phyloP scores from a whole-genome alignment of 106 monocot species.

The Gastrodia elata region DNA sequence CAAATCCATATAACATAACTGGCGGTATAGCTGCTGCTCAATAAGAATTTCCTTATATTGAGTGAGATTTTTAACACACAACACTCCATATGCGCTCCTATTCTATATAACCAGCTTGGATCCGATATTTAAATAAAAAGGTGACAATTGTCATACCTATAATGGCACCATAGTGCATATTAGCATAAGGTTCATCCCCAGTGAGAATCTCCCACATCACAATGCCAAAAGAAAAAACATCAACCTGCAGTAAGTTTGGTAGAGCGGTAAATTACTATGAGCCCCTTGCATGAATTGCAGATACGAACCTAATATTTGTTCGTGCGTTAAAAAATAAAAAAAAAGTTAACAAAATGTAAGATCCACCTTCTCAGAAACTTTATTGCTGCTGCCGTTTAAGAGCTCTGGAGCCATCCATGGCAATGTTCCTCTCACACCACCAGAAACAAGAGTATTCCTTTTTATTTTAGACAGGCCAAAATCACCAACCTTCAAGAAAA shows the following conservation, averaged over 20 bases:
- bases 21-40: too few relatives aligned
- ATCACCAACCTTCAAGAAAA: conserved; percentile 59
- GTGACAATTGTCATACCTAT: conserved; percentile 51
- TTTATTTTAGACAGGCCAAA: conserved; percentile 94
- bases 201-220: conserved; percentile 99
- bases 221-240: conserved; percentile 93
- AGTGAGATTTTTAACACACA: too few relatives aligned
- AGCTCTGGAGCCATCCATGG: conserved; percentile 98
- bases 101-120: too few relatives aligned
- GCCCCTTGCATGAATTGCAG: neutral
- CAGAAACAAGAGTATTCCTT: conserved; percentile 81
- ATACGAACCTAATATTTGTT: neutral
- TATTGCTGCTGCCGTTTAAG: conserved; percentile 61
- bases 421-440: conserved; percentile 91
- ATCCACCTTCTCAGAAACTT: conserved; percentile 87
- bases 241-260: conserved; percentile 48
- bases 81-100: too few relatives aligned
- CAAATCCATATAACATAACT: too few relatives aligned
- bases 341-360: neutral
- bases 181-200: conserved; percentile 84
- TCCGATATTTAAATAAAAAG: too few relatives aligned
- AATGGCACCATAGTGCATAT: conserved; percentile 93
- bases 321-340: neutral
- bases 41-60: too few relatives aligned
- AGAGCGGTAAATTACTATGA: neutral